Evolutionary conservation across 495 filamentous ascomycete genomes (phyloP).

Genomic region (Penicillium lividum): DNA sequence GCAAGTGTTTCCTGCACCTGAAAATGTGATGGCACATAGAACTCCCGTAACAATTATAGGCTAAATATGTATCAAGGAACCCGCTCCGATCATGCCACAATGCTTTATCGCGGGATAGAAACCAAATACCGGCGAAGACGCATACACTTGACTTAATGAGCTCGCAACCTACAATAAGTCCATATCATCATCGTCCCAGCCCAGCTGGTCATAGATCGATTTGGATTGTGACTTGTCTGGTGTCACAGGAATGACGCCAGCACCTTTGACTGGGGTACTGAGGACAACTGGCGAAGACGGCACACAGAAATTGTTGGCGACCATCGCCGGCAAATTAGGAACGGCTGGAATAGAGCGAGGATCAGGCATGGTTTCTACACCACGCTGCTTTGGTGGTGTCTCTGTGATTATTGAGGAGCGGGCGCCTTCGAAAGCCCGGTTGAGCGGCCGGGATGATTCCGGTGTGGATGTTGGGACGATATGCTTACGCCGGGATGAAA

Average conservation of each 20-base stretch:
- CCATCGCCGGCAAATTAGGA: slow-evolving; percentile 7
- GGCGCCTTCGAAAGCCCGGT: slow-evolving; percentile 11
- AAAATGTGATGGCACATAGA: background rate
- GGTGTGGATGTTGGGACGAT: slow-evolving; percentile 6
- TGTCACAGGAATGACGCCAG: slow-evolving; percentile 34
- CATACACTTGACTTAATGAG: background rate
- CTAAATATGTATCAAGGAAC: background rate
- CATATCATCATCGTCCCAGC: slow-evolving; percentile 73
- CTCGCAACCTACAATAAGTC: slow-evolving; percentile 34
- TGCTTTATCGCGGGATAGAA: background rate
- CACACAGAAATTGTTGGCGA: slow-evolving; percentile 8
- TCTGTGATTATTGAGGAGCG: slow-evolving; percentile 37
- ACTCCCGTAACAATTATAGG: background rate
- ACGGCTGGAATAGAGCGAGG: slow-evolving; percentile 13
- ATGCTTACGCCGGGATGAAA: slow-evolving; percentile 31
- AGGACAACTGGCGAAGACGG: slow-evolving; percentile 22
- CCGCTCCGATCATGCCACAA: background rate
- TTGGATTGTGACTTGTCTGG: slow-evolving; percentile 47
- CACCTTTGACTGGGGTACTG: slow-evolving; percentile 27
- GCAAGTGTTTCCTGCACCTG: background rate
- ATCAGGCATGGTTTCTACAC: slow-evolving; percentile 8
- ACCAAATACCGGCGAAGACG: slow-evolving; percentile 5
- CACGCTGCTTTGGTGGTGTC: slow-evolving; percentile 41
- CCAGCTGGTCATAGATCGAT: slow-evolving; percentile 68
- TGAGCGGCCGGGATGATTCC: slow-evolving; percentile 15